Base-by-base conservation (phyloP, 805 yeast genomes). In the Komagataella populi region DNA sequence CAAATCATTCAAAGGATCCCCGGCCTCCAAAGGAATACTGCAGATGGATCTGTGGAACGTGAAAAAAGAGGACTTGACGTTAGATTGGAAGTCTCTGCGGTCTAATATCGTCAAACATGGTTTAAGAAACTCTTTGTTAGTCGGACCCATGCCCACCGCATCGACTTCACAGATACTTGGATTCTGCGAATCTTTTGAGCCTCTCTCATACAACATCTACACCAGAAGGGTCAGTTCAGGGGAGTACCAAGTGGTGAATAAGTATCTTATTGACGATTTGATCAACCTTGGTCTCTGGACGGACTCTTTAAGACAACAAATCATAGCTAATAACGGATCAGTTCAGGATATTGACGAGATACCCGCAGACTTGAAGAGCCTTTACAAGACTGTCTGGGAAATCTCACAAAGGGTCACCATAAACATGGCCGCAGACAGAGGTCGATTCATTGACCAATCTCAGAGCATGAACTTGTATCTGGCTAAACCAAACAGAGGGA, bases 111-210 rank as follows among this genome's bases (percentile, higher is more conserved):
- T 69, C 50, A 65, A 69, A 55, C 67, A 79, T 60, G 98, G 98
- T 48, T 60, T 91, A 46, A 73, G 97, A 62, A 91, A 91, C 71
- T 91, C 97, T 4, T 69, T 91, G 52, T 66, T 90, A 16, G 86
- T 90, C 39, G 97, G 95, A 1, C 93, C 96, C 50, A 91, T 91
- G 98, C 98, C 98, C 47, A 91, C 98, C 16, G 98, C 98, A 1
- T 88, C 97, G 1, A 91, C 98, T 1, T 91, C 98, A 3, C 97
- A 89, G 70, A 90, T 91, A 50, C 72, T 91, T 50, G 98, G 97
- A 45, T 87, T 78, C 72, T 90, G 82, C 59, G 98, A 91, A 70
- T 90, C 97, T 68, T 91, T 91, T 66, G 99, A 91, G 67, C 98
- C 99, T 10, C 81, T 82, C 65, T 90, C 99, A 6, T 88, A 96